Base-by-base conservation (phyloP, 2,329 filamentous ascomycete genomes). In the Diaporthe ampelina region DNA sequence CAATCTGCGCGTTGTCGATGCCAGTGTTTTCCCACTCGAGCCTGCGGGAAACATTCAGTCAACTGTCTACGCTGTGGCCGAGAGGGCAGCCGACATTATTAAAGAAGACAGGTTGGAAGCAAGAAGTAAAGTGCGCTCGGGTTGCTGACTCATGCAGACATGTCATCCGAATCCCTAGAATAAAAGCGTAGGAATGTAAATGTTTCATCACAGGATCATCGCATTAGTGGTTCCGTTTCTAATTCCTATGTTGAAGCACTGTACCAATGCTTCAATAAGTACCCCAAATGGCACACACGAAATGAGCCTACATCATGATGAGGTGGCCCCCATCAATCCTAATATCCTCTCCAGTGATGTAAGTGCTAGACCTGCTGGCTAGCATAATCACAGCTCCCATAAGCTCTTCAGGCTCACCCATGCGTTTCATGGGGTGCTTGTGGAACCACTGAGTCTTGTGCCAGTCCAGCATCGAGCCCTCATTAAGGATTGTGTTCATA, bases 401-500 rank as follows among this genome's bases (percentile, higher is more conserved):
- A 65, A 94, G 78, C 81, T 94, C 92, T 78, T 89, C 87, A 0
- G 90, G 89, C 75, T 85, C 78, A 0, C 91, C 92, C 90, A 94
- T 93, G 40, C 92, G 84, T 0, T 92, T 91, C 81, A 88, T 87
- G 0, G 92, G 92, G 79, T 91, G 91, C 72, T 91, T 84, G 45
- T 83, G 83, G 29, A 85, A 85, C 92, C 92, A 94, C 2, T 87
- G 85, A 40, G 83, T 83, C 73, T 89, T 84, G 50, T 87, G 87
- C 50, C 85, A 84, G 15, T 86, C 86, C 61, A 94, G 80, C 0
- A 89, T 89, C 10, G 88, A 86, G 0, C 92, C 91, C 74, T 91
- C 91, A 78, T 94, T 95, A 63, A 95, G 82, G 17, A 94, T 89
- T 0, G 93, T 94, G 78, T 94, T 93, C 91, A 95, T 94, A 78